These are phyloP conservation scores for Epichloe typhina DNA, from an alignment of 2,329 filamentous ascomycete species.

Conservation along the genomic window DNA sequence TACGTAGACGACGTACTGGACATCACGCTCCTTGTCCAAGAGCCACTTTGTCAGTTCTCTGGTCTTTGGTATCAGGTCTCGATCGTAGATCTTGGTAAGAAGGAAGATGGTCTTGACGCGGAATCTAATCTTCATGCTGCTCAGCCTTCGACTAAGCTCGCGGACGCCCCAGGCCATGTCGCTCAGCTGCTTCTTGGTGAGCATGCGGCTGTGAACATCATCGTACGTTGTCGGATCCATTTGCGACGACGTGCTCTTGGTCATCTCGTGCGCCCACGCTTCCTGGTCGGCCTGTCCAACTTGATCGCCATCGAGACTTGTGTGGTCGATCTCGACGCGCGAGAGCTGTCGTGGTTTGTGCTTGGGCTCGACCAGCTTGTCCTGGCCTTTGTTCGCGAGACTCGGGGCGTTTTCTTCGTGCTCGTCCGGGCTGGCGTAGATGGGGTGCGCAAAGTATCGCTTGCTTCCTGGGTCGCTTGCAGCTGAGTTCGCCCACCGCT, in stretches of 20 bases:
- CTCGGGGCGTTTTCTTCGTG: slow-evolving; percentile 9
- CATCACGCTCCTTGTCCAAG: slow-evolving; percentile 52
- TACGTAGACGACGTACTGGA: slow-evolving; percentile 67
- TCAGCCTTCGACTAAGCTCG: slow-evolving; percentile 74
- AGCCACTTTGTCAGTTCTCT: slow-evolving; percentile 71
- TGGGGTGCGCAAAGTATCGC: slow-evolving; percentile 17
- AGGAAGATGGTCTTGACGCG: slow-evolving; percentile 75
- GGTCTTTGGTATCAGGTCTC: slow-evolving; percentile 63
- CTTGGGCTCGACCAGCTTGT: slow-evolving; percentile 13
- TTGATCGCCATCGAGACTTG: slow-evolving; percentile 27
- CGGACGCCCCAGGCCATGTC: slow-evolving; percentile 97
- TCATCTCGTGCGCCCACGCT: slow-evolving; percentile 38
- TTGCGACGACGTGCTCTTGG: slow-evolving; percentile 27
- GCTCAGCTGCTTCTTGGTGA: slow-evolving; percentile 88
- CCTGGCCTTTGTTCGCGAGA: slow-evolving; percentile 7
- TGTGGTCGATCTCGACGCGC: slow-evolving; percentile 23
- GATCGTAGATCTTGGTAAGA: slow-evolving; percentile 84
- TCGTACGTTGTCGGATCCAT: slow-evolving; percentile 24
- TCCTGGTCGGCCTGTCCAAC: slow-evolving; percentile 43
- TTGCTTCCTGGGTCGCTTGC: slow-evolving; percentile 15
- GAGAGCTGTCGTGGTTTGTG: slow-evolving; percentile 9
- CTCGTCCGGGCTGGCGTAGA: slow-evolving; percentile 11
- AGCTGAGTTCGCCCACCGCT: slow-evolving; percentile 25
- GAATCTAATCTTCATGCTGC: slow-evolving; percentile 70
- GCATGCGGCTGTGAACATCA: slow-evolving; percentile 49